phyloP scores from a whole-genome alignment of 164 flowering plant species.

The Tetrastigma voinierianum region DNA sequence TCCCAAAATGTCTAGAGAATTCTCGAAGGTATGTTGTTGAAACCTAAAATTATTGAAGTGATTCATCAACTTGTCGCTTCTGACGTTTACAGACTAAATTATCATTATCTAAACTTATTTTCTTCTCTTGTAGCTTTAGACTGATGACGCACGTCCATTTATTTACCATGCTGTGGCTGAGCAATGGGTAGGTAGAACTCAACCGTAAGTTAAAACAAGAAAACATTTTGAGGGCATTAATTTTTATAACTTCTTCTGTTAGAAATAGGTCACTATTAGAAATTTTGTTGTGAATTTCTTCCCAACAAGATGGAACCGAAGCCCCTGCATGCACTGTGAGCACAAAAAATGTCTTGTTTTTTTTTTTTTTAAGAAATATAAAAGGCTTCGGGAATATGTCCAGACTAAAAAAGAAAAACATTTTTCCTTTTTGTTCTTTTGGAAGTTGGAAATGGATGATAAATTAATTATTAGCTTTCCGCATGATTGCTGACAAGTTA shows the following conservation, averaged over 20 bases:
- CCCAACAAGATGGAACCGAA: background rate
- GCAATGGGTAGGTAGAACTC: background rate
- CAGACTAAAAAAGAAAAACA: background rate
- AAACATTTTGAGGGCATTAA: background rate
- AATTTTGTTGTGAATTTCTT: background rate
- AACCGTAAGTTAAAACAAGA: background rate
- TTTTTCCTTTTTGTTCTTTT: background rate
- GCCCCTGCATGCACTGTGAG: background rate
- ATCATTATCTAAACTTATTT: background rate
- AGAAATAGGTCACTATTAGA: background rate
- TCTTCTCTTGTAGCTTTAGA: background rate
- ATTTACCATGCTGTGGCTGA: background rate
- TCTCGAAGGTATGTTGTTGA: constrained; percentile 1
- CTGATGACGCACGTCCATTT: background rate
- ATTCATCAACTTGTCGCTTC: too few relatives aligned
- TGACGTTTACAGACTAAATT: background rate
- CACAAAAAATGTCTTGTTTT: background rate
- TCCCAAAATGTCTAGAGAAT: background rate
- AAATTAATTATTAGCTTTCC: too few relatives aligned
- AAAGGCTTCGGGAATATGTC: background rate
- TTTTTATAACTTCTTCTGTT: background rate
- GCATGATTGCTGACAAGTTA: too few relatives aligned
- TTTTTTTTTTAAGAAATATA: too few relatives aligned
- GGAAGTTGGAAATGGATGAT: background rate
- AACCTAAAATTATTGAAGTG: background rate